Base-by-base conservation (phyloP, 306 rosid genomes). In the Acacia crassicarpa region DNA sequence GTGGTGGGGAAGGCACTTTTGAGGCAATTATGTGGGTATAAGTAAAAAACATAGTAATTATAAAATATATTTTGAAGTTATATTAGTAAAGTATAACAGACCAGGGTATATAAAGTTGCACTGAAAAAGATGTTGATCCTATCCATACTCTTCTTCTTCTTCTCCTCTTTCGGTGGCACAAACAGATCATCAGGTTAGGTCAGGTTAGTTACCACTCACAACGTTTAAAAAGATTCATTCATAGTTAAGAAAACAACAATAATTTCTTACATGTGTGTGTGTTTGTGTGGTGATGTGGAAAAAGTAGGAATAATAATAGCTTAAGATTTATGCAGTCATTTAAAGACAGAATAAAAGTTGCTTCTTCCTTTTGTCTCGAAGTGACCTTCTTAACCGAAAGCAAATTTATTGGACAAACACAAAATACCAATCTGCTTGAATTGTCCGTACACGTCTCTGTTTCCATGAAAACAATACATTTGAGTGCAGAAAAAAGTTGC, bases 71-170 rank as follows among this genome's bases (percentile, higher is more conserved):
- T 16, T 46, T 67, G 78, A 62, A 51, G 77, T 82, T 72, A 35
- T 80, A 77, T 46, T 45, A 23, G 22, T 75, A 56, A 83, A 85
- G 88, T 53, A 75, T 68, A 75, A 51, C 30, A 49, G 81, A 51
- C 38, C 25, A 41, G 45, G 77, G 87, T 80, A 72, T 77, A 80
- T 77, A 82, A 76, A 77, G 83, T 81, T 73, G 88, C 91, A 82
- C 83, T 58, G 87, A 83, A 80, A 89, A 84, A 79, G 78, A 80
- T 83, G 82, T 75, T 67, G 87, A 86, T 87, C 81, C 69, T 59
- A 86, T 77, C 83, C 44, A 30, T 62, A 61, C 17, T 1, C 65
- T 41, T 59, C 53, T 56, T 49, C 43, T 56, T 53, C 59, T 48
- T 43, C 41, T 74, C 84, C 41, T 78, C 87, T 73, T 84, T 86